These are phyloP conservation scores for Diddensiella transvaalensis DNA, from an alignment of 805 yeast species.

Conservation along the genomic window DNA sequence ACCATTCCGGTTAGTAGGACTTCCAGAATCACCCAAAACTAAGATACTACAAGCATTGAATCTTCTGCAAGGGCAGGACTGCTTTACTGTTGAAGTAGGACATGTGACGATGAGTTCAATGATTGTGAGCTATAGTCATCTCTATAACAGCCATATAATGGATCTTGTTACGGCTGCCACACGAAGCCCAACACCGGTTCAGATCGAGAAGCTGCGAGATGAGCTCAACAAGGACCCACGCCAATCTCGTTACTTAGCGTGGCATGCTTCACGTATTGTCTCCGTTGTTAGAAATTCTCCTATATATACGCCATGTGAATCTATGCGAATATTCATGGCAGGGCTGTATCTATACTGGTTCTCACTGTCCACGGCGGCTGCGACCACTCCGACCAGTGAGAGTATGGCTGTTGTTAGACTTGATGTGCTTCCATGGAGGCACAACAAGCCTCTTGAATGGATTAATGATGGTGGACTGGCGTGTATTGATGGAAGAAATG, in stretches of 20 bases:
- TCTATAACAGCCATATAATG: slow-evolving; percentile 11
- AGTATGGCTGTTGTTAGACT: slow-evolving; percentile 6
- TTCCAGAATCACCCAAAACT: slow-evolving; percentile 16
- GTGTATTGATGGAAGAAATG: slow-evolving; percentile 14
- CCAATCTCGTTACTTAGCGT: slow-evolving; percentile 20
- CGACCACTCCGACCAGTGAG: slow-evolving; percentile 6
- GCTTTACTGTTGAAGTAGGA: slow-evolving; percentile 10
- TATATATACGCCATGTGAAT: slow-evolving; percentile 23
- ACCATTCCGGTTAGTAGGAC: slow-evolving; percentile 13
- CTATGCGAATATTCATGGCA: slow-evolving; percentile 24
- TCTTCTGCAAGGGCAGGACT: slow-evolving; percentile 14
- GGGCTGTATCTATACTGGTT: slow-evolving; percentile 24
- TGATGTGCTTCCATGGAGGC: slow-evolving; percentile 13
- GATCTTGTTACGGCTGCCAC: slow-evolving; percentile 12
- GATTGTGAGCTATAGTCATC: slow-evolving; percentile 14
- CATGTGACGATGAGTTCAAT: slow-evolving; percentile 17
- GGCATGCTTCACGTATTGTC: slow-evolving; percentile 26
- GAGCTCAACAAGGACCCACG: slow-evolving; percentile 16
- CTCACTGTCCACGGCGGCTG: slow-evolving; percentile 11
- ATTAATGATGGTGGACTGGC: slow-evolving; percentile 19
- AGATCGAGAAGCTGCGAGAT: slow-evolving; percentile 3
- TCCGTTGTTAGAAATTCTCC: slow-evolving; percentile 18
- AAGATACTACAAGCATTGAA: slow-evolving; percentile 16
- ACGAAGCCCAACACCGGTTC: slow-evolving; percentile 4
- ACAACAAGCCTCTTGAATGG: slow-evolving; percentile 16